A percentile compares a stretch with the other conserved stretches of the same genome.
Conservation (phyloP, 2,329 filamentous ascomycete genomes). For the Lecanicillium sp. region DNA sequence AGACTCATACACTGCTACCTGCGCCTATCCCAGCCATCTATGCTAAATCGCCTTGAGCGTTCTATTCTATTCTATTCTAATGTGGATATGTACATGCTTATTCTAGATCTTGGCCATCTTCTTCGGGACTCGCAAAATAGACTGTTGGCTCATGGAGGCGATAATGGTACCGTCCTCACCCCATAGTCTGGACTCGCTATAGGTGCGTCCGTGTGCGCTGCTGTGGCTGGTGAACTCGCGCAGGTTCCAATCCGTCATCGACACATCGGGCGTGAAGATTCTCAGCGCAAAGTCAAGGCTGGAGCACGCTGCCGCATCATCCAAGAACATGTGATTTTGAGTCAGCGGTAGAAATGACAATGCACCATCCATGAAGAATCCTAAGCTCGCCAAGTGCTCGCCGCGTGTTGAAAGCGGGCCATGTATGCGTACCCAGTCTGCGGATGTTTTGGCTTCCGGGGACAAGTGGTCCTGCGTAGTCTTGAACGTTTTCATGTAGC, state of each 20-base stretch:
- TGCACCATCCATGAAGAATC: conserved; percentile 36
- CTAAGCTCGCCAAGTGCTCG: conserved; percentile 29
- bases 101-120: conserved; percentile 2
- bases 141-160: conserved; percentile 41
- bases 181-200: conserved; percentile 35
- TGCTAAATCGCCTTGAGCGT: no score
- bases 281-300: conserved; percentile 43
- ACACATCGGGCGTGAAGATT: conserved; percentile 28
- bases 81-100: no score
- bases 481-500: conserved; percentile 29
- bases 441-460: conserved; percentile 27
- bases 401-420: conserved; percentile 13
- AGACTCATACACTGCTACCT: no score
- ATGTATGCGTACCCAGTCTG: conserved; percentile 31
- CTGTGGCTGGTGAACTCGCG: conserved; percentile 29
- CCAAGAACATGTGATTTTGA: conserved; percentile 33
- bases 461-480: conserved; percentile 24
- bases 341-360: conserved; percentile 35
- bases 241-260: conserved; percentile 34
- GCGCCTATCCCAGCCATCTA: no score
- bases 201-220: conserved; percentile 34
- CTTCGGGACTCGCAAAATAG: conserved; percentile 19
- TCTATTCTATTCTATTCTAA: no score
- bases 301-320: conserved; percentile 34
- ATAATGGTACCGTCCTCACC: conserved; percentile 34